phyloP scores from a whole-genome alignment of 495 filamentous ascomycete genomes.

The Wilcoxina mikolae region DNA sequence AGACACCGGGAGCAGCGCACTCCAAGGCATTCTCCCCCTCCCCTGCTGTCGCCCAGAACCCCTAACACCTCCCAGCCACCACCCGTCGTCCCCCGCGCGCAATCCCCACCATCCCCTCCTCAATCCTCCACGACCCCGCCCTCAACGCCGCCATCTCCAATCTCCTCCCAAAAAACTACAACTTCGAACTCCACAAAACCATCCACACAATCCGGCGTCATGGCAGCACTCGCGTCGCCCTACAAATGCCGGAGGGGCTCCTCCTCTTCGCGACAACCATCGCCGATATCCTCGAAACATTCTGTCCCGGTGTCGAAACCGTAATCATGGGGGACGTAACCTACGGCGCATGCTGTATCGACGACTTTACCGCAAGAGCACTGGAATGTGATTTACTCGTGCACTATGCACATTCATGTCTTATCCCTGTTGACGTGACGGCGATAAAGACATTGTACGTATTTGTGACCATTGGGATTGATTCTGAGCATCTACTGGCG shows the following conservation, averaged over 20 bases:
- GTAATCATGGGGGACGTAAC: conserved; percentile 99
- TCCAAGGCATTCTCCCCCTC: conserved; percentile 37
- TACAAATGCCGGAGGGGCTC: conserved; percentile 94
- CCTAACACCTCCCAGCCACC: conserved; percentile 31
- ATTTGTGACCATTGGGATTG: conserved; percentile 95
- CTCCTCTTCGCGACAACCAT: conserved; percentile 95
- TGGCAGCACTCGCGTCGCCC: conserved; percentile 60
- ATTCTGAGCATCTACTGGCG: conserved; percentile 67
- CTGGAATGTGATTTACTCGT: conserved; percentile 90
- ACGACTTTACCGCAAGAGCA: conserved; percentile 91
- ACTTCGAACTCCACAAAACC: conserved; percentile 95
- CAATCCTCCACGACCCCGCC: conserved; percentile 74
- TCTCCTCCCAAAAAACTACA: conserved; percentile 84
- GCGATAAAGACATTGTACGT: conserved; percentile 93
- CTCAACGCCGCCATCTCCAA: conserved; percentile 68
- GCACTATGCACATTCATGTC: conserved; percentile 91
- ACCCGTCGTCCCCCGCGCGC: conserved; percentile 56
- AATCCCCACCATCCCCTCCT: conserved; percentile 74
- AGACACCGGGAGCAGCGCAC: conserved; percentile 43
- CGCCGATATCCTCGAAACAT: conserved; percentile 87
- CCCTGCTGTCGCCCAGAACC: neutral
- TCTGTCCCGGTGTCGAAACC: conserved; percentile 81
- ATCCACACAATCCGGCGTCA: conserved; percentile 80
- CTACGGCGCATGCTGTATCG: conserved; percentile 96
- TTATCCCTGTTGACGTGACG: conserved; percentile 91